phyloP scores from a whole-genome alignment of 441 rosid genomes.

The Brassica hybrid region DNA sequence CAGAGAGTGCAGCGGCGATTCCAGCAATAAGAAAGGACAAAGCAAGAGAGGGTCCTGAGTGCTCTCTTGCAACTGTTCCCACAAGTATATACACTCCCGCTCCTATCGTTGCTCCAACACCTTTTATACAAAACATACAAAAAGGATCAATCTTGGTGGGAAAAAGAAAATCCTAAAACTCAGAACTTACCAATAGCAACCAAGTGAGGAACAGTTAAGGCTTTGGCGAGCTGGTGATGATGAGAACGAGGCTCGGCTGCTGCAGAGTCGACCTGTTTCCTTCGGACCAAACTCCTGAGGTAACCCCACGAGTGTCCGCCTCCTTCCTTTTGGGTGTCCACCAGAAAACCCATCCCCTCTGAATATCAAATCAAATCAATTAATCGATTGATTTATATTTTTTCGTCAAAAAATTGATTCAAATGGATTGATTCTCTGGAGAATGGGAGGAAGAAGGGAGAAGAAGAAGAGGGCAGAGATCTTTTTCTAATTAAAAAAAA shows the following conservation, averaged over 20 bases:
- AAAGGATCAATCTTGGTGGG: not conserved
- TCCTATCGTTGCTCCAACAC: slow-evolving; percentile 97
- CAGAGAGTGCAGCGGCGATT: slow-evolving; percentile 92
- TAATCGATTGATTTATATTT: not conserved
- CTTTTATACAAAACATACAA: slow-evolving; percentile 37
- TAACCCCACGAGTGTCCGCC: slow-evolving; percentile 54
- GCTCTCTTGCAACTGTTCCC: slow-evolving; percentile 98
- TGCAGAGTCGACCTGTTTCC: slow-evolving; percentile 91
- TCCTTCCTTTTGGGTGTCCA: slow-evolving; percentile 56
- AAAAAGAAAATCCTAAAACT: not conserved
- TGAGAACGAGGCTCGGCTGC: slow-evolving; percentile 23
- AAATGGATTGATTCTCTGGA: not conserved
- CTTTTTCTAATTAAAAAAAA: too few relatives aligned
- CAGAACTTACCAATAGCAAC: slow-evolving; percentile 66
- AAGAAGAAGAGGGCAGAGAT: not conserved
- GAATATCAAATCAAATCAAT: not conserved
- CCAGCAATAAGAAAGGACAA: slow-evolving; percentile 93
- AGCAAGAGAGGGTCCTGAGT: slow-evolving; percentile 90
- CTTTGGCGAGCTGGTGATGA: slow-evolving; percentile 73
- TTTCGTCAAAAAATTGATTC: not conserved
- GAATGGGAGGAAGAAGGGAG: not conserved
- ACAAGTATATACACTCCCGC: slow-evolving; percentile 98
- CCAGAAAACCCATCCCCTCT: slow-evolving; percentile 55
- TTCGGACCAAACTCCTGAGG: slow-evolving; percentile 68
- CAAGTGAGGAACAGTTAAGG: slow-evolving; percentile 75